A percentile compares a stretch with the other conserved stretches of the same genome.
phyloP scores from a whole-genome alignment of 2,329 filamentous ascomycete species.

The Clonostachys rosea region DNA sequence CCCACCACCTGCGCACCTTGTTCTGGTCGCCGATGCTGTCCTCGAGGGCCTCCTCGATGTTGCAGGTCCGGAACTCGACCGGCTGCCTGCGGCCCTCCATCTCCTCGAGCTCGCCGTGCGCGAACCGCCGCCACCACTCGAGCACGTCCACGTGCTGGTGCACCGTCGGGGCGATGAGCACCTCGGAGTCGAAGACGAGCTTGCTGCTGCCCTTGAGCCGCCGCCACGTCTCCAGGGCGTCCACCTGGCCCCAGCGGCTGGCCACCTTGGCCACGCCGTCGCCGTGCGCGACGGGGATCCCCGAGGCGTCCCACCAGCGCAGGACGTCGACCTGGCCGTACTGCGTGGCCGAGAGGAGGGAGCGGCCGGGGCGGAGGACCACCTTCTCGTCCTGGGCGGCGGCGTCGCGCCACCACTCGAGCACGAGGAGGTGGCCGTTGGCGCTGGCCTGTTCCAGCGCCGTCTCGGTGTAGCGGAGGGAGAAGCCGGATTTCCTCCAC shows the following conservation, averaged over 20 bases:
- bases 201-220: constrained; percentile 58
- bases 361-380: constrained; percentile 75
- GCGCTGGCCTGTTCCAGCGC: constrained; percentile 85
- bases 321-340: constrained; percentile 74
- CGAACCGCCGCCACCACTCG: constrained; percentile 85
- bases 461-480: constrained; percentile 79
- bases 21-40: constrained; percentile 75
- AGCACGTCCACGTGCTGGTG: constrained; percentile 80
- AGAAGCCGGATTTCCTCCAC: constrained; percentile 72
- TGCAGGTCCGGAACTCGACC: constrained; percentile 91
- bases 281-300: constrained; percentile 73
- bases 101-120: constrained; percentile 46
- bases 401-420: constrained; percentile 89
- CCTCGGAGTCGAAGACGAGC: constrained; percentile 75
- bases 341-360: constrained; percentile 78
- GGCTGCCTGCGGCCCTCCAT: constrained; percentile 54
- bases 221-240: constrained; percentile 80
- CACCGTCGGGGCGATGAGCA: constrained; percentile 81
- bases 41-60: constrained; percentile 91
- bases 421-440: constrained; percentile 76
- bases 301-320: constrained; percentile 82
- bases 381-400: constrained; percentile 53
- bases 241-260: constrained; percentile 78
- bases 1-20: constrained; percentile 82
- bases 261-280: constrained; percentile 82